Evolutionary conservation across 1,284 basidiomycete genomes (phyloP).

Genomic region (Lentinula novae-zelandiae): DNA sequence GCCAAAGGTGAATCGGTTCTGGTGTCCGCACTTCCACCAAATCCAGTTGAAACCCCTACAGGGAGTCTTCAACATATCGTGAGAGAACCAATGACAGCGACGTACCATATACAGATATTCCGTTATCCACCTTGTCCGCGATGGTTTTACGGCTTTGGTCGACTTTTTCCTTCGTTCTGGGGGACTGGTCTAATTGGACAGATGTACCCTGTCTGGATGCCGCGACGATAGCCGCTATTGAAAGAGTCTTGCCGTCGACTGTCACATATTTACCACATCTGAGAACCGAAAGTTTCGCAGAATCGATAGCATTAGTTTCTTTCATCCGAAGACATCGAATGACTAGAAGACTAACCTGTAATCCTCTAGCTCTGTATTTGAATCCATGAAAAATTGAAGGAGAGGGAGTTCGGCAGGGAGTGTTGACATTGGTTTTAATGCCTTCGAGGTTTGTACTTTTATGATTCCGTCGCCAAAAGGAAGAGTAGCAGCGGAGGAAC

Average conservation of each 20-base stretch:
- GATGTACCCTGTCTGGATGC: slow-evolving; percentile 59
- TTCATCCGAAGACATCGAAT: not conserved
- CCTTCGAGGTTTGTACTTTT: not conserved
- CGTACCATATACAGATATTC: slow-evolving; percentile 69
- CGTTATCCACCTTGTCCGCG: slow-evolving; percentile 60
- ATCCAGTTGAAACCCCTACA: slow-evolving; percentile 66
- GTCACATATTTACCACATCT: slow-evolving; percentile 60
- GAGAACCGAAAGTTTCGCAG: not conserved
- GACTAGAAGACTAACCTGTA: slow-evolving; percentile 41
- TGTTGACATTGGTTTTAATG: not conserved
- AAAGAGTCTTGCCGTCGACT: slow-evolving; percentile 67
- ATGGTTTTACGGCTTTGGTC: slow-evolving; percentile 60
- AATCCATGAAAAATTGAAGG: slow-evolving; percentile 40
- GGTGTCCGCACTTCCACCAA: slow-evolving; percentile 64
- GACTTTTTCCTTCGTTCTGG: slow-evolving; percentile 46
- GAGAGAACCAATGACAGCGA: not conserved
- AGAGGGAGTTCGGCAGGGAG: slow-evolving; percentile 27
- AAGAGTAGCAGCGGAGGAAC: slow-evolving; percentile 7
- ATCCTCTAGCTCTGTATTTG: slow-evolving; percentile 48
- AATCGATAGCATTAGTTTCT: not conserved
- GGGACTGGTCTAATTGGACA: slow-evolving; percentile 50
- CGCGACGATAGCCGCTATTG: slow-evolving; percentile 72
- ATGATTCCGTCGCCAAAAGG: slow-evolving; percentile 3
- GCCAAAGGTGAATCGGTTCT: slow-evolving; percentile 53
- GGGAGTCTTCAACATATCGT: not conserved